These are phyloP conservation scores for Scheffersomyces segobiensis DNA, from an alignment of 1,139 yeast species.

Conservation along the genomic window DNA sequence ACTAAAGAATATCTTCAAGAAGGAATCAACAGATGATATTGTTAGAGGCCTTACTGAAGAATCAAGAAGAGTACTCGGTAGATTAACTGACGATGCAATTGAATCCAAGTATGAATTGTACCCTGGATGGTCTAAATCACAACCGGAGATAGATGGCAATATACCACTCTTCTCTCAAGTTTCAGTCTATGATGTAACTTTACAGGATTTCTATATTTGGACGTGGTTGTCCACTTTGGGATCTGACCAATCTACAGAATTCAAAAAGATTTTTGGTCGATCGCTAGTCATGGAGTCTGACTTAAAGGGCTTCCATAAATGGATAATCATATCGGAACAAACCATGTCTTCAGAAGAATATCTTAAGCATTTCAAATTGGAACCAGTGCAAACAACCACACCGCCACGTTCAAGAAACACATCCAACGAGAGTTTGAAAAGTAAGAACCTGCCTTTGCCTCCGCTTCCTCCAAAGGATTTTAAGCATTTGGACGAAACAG, in stretches of 20 bases:
- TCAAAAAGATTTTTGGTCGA: constrained; percentile 75
- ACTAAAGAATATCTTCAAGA: constrained; percentile 69
- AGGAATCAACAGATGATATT: constrained; percentile 55
- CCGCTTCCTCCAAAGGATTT: constrained; percentile 28
- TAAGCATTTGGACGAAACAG: background rate
- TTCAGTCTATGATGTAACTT: constrained; percentile 60
- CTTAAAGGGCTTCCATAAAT: constrained; percentile 74
- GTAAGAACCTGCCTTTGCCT: constrained; percentile 17
- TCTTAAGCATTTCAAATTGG: constrained; percentile 22
- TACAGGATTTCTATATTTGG: constrained; percentile 90
- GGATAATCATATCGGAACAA: constrained; percentile 79
- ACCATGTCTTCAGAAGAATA: constrained; percentile 49
- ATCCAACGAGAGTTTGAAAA: constrained; percentile 15
- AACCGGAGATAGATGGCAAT: constrained; percentile 23
- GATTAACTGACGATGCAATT: constrained; percentile 51
- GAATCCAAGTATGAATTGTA: constrained; percentile 37
- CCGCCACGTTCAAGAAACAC: constrained; percentile 10
- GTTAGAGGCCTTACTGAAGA: constrained; percentile 70
- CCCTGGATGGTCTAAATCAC: constrained; percentile 47
- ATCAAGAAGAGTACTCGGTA: constrained; percentile 65
- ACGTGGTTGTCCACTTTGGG: constrained; percentile 83
- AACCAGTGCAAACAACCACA: constrained; percentile 4
- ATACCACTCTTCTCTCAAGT: constrained; percentile 50
- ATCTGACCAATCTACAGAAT: constrained; percentile 66
- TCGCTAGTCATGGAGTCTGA: constrained; percentile 74